Percentiles rank a stretch among this genome's conserved stretches.
Evolutionary conservation across 768 basidiomycete genomes (phyloP).

Genomic region (Crucibulum laeve): DNA sequence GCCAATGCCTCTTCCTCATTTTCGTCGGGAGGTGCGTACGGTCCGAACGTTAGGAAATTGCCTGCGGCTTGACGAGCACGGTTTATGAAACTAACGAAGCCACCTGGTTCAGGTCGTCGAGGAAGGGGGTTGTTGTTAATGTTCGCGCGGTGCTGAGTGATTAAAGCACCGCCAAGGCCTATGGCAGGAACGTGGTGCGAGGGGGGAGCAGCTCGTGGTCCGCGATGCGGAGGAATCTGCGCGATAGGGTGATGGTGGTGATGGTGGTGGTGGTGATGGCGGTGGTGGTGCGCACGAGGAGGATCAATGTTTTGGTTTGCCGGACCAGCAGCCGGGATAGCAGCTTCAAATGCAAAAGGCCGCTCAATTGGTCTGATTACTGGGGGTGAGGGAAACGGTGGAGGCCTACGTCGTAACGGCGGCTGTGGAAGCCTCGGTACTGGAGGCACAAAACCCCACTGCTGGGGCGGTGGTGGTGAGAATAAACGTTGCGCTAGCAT

Average conservation of each 20-base stretch:
- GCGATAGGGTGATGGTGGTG: constrained; percentile 10
- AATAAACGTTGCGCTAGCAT: constrained; percentile 1
- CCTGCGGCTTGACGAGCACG: constrained; percentile 1
- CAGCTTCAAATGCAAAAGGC: constrained; percentile 49
- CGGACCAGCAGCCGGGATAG: constrained; percentile 13
- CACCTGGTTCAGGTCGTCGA: constrained; percentile 7
- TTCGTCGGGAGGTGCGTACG: not conserved
- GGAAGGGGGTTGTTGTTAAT: constrained; percentile 10
- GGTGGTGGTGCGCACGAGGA: constrained; percentile 5
- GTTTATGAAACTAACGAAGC: constrained; percentile 11
- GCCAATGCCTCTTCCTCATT: not conserved
- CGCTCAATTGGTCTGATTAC: constrained; percentile 45
- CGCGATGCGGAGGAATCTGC: constrained; percentile 15
- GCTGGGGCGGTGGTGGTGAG: constrained; percentile 44
- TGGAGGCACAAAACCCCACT: constrained; percentile 40
- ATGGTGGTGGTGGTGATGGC: constrained; percentile 18
- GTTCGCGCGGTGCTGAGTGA: constrained; percentile 30
- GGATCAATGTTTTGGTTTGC: not conserved
- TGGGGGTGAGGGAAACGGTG: constrained; percentile 27
- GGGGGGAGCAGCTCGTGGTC: constrained; percentile 31
- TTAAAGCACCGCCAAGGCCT: constrained; percentile 62
- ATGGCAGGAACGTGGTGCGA: constrained; percentile 57
- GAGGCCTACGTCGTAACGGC: constrained; percentile 29
- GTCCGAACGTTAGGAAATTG: not conserved
- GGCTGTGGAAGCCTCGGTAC: constrained; percentile 47